Evolutionary conservation across 306 rosid genomes (phyloP), one percentile per base, ranked within the genome.

Genomic region (Corylus americana): DNA sequence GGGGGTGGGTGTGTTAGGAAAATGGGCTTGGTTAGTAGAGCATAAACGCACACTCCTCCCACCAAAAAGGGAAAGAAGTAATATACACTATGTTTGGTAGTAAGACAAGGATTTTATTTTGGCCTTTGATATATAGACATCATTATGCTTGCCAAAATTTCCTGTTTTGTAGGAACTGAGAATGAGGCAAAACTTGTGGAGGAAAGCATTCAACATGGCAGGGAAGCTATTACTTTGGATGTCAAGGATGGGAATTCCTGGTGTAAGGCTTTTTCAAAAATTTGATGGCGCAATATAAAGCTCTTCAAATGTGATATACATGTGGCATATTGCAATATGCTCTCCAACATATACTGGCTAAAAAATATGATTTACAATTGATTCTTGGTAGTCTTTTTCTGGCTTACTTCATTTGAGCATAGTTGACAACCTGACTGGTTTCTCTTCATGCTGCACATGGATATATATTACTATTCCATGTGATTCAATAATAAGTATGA

Each of bases 191-290:
- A 95, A 78, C 92, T 95, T 85, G 91, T 95, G 50, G 96, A 95
- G 74, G 96, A 92, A 88, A 95, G 98, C 94, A 92, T 95, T 87
- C 89, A 86, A 72, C 98, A 91, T 81, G 98, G 97, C 64, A 95
- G 80, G 85, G 94, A 93, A 75, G 98, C 98, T 70, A 87, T 95
- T 86, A 78, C 92, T 77, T 90, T 95, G 89, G 98, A 95, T 83
- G 98, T 95, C 80, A 91, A 88, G 86, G 98, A 92, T 88, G 98
- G 96, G 71, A 87, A 88, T 81, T 92, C 98, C 79, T 95, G 98
- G 98, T 92, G 98, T 95, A 91, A 86, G 97, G 55, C 79, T 72
- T 77, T 59, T 13, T 84, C 48, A 10, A 80, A 51, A 59, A 71
- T 14, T 66, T 37, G 13, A 25, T 54, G 49, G 37, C 79, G 47